Base-by-base conservation (phyloP, 2,329 filamentous ascomycete genomes). In the Microthyrium microscopicum region DNA sequence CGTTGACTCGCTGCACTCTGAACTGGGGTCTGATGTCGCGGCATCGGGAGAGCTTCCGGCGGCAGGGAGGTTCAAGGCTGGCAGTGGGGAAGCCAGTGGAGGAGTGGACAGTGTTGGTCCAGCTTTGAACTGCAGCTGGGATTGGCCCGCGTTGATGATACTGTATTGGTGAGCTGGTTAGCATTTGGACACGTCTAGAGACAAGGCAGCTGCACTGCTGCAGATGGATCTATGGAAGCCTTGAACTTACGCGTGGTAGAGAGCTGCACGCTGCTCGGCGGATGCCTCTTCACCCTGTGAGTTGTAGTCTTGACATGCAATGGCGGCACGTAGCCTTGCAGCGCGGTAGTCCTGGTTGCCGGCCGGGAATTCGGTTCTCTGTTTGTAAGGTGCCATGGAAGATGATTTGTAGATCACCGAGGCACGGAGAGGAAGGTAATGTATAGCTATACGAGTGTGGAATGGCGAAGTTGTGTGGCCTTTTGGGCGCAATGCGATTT, bases 201-300 rank as follows among this genome's bases (percentile, higher is more conserved):
- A 16, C 24, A 11, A 12, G 27, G 12, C 31, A 34, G 24, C 12
- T 25, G 34, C 12, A 11, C 13, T 11, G 8, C 12, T 9, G 18
- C 17, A 25, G 5, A n/a, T 29, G 16, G 19, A 27, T 5, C 8
- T 15, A 9, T 22, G 8, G n/a, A n/a, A n/a, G n/a, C n/a, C n/a
- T n/a, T n/a, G n/a, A n/a, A 22, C 37, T 35, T 31, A 41, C 39
- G 33, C 25, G 15, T 37, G 21, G 37, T 38, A 41, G 11, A 39
- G 29, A 15, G 15, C 20, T 5, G 39, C 36, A 12, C 39, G 37
- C 9, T 40, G 19, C 15, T 40, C 38, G 5, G 34, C 27, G 16
- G 38, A 35, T 11, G 31, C 29, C 15, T 37, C 15, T 24, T 41
- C 39, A 7, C 28, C 11, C 29, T 35, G 36, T n/a, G 28, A 19